A percentile compares a stretch with the other conserved stretches of the same genome.
These are phyloP conservation scores for Diacronema lutheri DNA, from an alignment of 78 protist genomes.

Conservation along the genomic window DNA sequence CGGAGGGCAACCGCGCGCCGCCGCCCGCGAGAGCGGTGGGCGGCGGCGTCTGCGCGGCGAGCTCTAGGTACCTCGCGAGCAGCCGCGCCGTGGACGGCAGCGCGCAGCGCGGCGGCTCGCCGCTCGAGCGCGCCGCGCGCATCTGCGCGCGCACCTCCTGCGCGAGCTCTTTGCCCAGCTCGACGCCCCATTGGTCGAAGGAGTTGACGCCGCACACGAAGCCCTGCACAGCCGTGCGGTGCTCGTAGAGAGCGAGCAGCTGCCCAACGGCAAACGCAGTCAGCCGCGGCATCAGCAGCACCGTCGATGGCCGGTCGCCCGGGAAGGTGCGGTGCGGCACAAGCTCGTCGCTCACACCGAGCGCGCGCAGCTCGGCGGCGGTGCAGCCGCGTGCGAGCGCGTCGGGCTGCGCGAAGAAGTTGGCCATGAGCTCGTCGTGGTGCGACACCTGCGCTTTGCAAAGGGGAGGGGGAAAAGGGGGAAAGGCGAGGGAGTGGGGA, in stretches of 20 bases:
- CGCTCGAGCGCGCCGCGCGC: background rate
- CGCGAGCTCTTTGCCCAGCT: constrained; percentile 93
- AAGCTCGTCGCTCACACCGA: constrained; percentile 24
- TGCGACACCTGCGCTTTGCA: constrained; percentile 7
- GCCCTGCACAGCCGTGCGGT: constrained; percentile 89
- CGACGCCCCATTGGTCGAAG: constrained; percentile 98
- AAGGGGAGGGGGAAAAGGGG: too few species aligned
- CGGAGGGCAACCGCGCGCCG: too few species aligned
- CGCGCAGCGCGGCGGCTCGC: too few species aligned
- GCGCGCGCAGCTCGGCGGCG: constrained; percentile 62
- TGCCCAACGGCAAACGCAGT: constrained; percentile 64
- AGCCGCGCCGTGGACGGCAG: too few species aligned
- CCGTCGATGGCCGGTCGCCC: constrained; percentile 90
- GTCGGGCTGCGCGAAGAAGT: constrained; percentile 94
- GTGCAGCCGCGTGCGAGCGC: constrained; percentile 92
- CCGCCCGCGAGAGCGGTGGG: too few species aligned
- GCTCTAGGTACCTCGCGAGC: too few species aligned
- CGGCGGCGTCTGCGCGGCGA: too few species aligned
- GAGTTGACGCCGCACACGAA: constrained; percentile 92
- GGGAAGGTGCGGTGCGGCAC: constrained; percentile 65
- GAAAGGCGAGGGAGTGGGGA: too few species aligned
- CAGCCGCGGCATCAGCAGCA: constrained; percentile 66
- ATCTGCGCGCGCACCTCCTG: background rate
- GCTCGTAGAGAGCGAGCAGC: constrained; percentile 89
- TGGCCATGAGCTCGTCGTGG: constrained; percentile 83